phyloP scores from a whole-genome alignment of 1,284 basidiomycete genomes.

The Ustilago cynodontis region DNA sequence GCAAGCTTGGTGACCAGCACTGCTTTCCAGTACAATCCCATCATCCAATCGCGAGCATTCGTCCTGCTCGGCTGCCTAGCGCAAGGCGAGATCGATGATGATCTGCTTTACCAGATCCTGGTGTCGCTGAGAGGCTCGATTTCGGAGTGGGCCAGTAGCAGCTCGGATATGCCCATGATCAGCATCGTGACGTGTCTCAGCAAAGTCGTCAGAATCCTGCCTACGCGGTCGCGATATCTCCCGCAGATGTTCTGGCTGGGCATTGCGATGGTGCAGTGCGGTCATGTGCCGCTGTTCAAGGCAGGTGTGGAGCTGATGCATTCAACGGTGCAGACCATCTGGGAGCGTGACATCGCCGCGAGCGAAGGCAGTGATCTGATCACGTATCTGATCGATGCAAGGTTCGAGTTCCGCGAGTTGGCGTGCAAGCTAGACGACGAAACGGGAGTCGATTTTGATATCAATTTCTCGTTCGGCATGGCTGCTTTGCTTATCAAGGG shows the following conservation, averaged over 20 bases:
- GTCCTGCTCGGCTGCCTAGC: conserved; percentile 83
- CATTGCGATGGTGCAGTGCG: conserved; percentile 63
- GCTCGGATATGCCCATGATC: conserved; percentile 64
- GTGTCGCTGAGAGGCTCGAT: conserved; percentile 75
- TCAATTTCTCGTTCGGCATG: conserved; percentile 65
- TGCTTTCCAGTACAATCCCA: conserved; percentile 91
- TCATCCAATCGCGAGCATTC: conserved; percentile 89
- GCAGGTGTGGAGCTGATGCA: conserved; percentile 62
- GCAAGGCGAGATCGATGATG: conserved; percentile 80
- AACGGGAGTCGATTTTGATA: conserved; percentile 66
- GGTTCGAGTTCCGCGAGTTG: conserved; percentile 62
- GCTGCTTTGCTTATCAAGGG: conserved; percentile 65
- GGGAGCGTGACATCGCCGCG: conserved; percentile 50
- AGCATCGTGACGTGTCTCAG: conserved; percentile 66
- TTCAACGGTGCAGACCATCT: conserved; percentile 55
- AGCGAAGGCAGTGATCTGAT: conserved; percentile 54
- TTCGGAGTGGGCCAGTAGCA: conserved; percentile 61
- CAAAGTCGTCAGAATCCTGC: conserved; percentile 66
- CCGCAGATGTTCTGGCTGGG: conserved; percentile 68
- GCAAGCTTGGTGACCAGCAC: conserved; percentile 91
- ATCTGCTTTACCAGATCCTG: conserved; percentile 87
- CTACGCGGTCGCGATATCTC: conserved; percentile 59
- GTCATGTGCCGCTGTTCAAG: conserved; percentile 63
- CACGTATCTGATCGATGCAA: conserved; percentile 56
- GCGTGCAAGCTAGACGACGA: conserved; percentile 64